These are phyloP conservation scores for Oemleria cerasiformis DNA, from an alignment of 306 rosid genomes.

Conservation along the genomic window DNA sequence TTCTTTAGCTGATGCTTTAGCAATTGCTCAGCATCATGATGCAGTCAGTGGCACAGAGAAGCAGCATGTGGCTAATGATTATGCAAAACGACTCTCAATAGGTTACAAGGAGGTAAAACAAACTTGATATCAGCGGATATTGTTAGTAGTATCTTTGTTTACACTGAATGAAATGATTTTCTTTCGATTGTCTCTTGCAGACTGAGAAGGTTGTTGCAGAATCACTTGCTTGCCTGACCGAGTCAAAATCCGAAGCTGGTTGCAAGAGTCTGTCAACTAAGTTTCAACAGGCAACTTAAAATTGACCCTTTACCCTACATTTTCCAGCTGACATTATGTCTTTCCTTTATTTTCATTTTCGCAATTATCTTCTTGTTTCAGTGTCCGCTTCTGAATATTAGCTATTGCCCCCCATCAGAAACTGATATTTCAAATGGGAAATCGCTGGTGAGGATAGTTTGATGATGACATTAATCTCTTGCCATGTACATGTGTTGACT, in stretches of 20 bases:
- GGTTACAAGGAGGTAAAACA: constrained; percentile 61
- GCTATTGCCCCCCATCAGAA: constrained; percentile 87
- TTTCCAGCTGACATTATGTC: not conserved
- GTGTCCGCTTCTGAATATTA: constrained; percentile 90
- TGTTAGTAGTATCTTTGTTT: not conserved
- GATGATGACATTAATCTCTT: constrained; percentile 8
- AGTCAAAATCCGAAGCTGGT: constrained; percentile 33
- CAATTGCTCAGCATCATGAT: constrained; percentile 87
- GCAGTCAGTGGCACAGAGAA: constrained; percentile 78
- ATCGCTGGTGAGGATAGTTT: constrained; percentile 51
- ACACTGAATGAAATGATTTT: not conserved
- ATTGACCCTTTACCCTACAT: not conserved
- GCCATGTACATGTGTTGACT: constrained; percentile 1
- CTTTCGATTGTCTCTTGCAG: constrained; percentile 38
- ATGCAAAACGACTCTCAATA: constrained; percentile 74
- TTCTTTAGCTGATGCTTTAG: constrained; percentile 77
- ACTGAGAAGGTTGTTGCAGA: constrained; percentile 63
- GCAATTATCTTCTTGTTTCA: constrained; percentile 35
- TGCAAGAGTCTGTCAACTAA: constrained; percentile 31
- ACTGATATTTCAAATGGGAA: constrained; percentile 56
- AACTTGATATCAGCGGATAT: constrained; percentile 5
- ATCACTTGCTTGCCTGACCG: constrained; percentile 55
- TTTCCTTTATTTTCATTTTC: constrained; percentile 12
- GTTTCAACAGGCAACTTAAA: constrained; percentile 61
- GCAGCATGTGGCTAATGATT: constrained; percentile 85